Evolutionary conservation across 2,329 filamentous ascomycete genomes (phyloP).

Genomic region (Fusarium beomiforme): DNA sequence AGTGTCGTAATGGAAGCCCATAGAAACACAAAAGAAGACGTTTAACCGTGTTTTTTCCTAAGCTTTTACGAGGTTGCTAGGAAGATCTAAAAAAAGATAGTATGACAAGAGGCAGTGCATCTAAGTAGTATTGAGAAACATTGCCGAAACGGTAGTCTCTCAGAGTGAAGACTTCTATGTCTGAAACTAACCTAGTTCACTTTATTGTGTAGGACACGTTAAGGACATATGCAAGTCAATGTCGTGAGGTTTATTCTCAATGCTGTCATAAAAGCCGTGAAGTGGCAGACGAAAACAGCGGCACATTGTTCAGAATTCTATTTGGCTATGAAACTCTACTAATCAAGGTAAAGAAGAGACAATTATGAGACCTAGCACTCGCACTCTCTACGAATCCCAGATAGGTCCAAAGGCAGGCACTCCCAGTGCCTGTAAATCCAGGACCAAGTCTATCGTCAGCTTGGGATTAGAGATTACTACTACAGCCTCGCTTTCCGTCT

Average conservation of each 20-base stretch:
- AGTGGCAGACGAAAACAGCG: neutral
- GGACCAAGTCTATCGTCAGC: constrained; percentile 71
- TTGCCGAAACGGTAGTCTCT: neutral
- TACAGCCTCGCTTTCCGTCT: constrained; percentile 70
- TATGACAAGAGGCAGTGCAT: neutral
- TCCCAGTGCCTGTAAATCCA: constrained; percentile 69
- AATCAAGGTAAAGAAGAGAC: too few relatives aligned
- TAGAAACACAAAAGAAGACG: neutral
- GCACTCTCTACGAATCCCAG: constrained; percentile 59
- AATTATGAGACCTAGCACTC: neutral
- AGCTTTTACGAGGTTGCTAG: neutral
- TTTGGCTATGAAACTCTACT: neutral
- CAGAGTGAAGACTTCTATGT: neutral
- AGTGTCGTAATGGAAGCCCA: neutral
- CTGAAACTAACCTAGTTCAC: neutral
- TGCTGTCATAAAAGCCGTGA: neutral
- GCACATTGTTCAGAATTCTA: neutral
- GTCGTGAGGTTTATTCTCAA: neutral
- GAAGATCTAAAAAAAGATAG: neutral
- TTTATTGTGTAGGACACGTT: neutral
- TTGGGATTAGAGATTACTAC: constrained; percentile 73
- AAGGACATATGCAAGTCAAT: neutral
- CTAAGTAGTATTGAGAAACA: neutral
- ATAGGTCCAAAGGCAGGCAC: constrained; percentile 75
- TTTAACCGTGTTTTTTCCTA: neutral